Base-by-base conservation (phyloP, 805 yeast species). In the Tetrapisispora nanseiensis region DNA sequence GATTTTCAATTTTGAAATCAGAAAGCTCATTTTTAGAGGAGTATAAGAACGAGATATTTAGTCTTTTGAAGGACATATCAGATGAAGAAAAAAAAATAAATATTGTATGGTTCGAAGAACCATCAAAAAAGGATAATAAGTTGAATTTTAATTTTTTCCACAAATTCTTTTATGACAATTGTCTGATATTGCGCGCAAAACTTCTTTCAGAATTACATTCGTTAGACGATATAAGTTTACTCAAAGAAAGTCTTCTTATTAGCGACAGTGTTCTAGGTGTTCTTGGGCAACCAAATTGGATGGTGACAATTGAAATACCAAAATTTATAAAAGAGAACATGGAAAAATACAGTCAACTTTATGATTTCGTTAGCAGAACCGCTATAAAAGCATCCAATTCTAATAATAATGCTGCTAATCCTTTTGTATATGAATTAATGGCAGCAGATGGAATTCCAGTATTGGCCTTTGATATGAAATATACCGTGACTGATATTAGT, bases 331-430 rank as follows among this genome's bases (percentile, higher is more conserved):
- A 71, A 43, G 71, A 72, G 34, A 70, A 70, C 36, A 66, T 63
- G 37, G 74, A 72, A 35, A 66, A 61, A 29, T 72, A 74, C 39
- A 59, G 70, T 3, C 75, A 72, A 44, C 65, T 78, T 24, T 76
- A 74, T 51, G 92, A 85, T 46, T 82, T 84, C 49, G 79, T 86
- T 84, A 72, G 76, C 22, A 77, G 76, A 43, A 71, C 78, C 61
- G 67, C 86, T 0, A 63, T 72, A 37, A 70, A 72, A 42, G 75
- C 77, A 45, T 61, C 71, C 10, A 74, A 72, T 4, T 47, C 56
- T n/a, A 54, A 68, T 2, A 33, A 26, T 1, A 21, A 13, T 1
- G 12, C n/a, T 12, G 49, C 61, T 3, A 33, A n/a, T 12, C 64
- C 69, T 0, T 64, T 77, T 28, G 68, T 83, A 10, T 76, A 73